Conservation (phyloP, 148 eudicot species). For the Camellia granthamiana region DNA sequence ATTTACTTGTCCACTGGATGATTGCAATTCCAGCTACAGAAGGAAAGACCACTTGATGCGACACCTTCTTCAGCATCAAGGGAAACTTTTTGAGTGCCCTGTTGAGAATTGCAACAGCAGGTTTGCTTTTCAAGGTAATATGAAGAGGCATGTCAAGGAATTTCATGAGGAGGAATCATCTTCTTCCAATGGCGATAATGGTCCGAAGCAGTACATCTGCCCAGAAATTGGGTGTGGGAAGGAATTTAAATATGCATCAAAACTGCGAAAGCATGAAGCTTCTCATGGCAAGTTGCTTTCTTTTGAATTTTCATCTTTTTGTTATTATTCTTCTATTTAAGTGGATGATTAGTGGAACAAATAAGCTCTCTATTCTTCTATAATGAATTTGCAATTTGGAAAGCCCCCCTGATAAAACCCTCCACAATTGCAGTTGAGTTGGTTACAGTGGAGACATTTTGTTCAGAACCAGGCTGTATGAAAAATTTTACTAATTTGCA, state of each 20-base stretch:
- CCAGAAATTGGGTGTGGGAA: slow-evolving; percentile 80
- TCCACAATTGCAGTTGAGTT: slow-evolving; percentile 52
- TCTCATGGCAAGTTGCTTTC: slow-evolving; percentile 56
- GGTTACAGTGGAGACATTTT: slow-evolving; percentile 62
- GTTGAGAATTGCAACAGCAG: slow-evolving; percentile 39
- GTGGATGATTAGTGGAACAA: not conserved
- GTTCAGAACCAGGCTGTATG: slow-evolving; percentile 80
- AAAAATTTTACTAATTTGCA: slow-evolving; percentile 59
- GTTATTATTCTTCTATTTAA: not conserved
- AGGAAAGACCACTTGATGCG: slow-evolving; percentile 90
- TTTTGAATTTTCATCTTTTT: not conserved
- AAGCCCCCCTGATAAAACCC: not conserved
- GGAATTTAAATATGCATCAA: slow-evolving; percentile 67
- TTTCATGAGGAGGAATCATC: slow-evolving; percentile 43
- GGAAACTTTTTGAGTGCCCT: slow-evolving; percentile 75
- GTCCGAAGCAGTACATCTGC: slow-evolving; percentile 49
- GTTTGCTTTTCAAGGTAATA: slow-evolving; percentile 59
- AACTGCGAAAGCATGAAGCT: slow-evolving; percentile 58
- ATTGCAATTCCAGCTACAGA: slow-evolving; percentile 66
- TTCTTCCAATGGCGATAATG: slow-evolving; percentile 15
- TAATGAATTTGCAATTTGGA: not conserved
- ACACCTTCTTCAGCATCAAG: slow-evolving; percentile 71
- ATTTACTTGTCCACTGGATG: slow-evolving; percentile 69
- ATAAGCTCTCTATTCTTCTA: not conserved
- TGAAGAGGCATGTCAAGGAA: slow-evolving; percentile 69